These are phyloP conservation scores for Camelina hispida DNA, from an alignment of 345 rosid species.

Conservation along the genomic window DNA sequence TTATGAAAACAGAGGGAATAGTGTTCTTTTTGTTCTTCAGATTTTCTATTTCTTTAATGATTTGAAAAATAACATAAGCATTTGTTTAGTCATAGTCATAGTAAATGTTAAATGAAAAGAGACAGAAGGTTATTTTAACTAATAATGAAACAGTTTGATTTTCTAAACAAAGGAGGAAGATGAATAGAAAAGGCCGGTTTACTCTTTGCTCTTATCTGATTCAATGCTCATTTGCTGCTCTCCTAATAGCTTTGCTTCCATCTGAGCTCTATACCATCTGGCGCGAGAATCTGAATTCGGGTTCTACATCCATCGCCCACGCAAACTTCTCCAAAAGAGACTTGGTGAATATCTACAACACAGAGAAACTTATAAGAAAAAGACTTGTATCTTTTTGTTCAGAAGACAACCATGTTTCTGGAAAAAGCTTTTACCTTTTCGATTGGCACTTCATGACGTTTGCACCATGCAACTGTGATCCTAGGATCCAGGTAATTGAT, in stretches of 20 bases:
- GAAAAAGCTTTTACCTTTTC: constrained; percentile 70
- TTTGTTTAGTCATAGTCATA: not conserved
- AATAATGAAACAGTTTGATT: constrained; percentile 9
- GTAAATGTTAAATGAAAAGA: not conserved
- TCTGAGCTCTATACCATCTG: constrained; percentile 15
- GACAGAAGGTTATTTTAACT: constrained; percentile 15
- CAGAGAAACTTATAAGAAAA: not conserved
- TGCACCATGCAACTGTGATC: constrained; percentile 99
- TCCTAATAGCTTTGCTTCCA: constrained; percentile 29
- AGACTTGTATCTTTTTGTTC: not conserved
- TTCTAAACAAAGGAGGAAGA: constrained; percentile 30
- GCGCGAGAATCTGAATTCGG: constrained; percentile 81
- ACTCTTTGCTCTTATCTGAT: constrained; percentile 30
- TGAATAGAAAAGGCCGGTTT: constrained; percentile 36
- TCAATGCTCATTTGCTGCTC: constrained; percentile 21
- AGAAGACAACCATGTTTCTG: not conserved
- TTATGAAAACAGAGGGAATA: not conserved
- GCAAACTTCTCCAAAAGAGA: constrained; percentile 89
- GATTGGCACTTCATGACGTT: constrained; percentile 95
- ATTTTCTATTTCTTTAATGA: constrained; percentile 29
- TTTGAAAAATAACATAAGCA: constrained; percentile 19
- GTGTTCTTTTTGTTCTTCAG: not conserved
- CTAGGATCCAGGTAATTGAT: constrained; percentile 97
- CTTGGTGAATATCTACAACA: constrained; percentile 85
- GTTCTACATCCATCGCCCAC: constrained; percentile 98